Conservation (phyloP, 2,329 filamentous ascomycete species). For the Colletotrichum sp. region DNA sequence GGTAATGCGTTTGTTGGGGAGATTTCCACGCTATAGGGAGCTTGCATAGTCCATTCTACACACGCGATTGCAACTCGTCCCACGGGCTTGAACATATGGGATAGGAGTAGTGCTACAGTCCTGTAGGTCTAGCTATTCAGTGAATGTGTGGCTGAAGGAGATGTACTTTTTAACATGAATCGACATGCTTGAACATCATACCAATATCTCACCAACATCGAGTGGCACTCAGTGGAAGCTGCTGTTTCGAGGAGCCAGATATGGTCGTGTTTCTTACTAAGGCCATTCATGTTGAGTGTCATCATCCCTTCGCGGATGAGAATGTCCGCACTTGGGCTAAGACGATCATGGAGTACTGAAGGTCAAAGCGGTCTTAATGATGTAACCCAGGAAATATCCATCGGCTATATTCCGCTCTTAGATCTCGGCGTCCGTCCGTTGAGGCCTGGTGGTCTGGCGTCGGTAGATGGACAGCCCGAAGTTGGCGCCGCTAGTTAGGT, state of each 20-base stretch:
- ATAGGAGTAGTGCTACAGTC: not conserved
- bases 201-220: accelerated
- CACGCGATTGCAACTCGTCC: not conserved
- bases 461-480: not conserved
- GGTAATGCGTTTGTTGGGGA: not conserved
- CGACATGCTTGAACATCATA: not conserved
- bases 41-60: not conserved
- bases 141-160: not conserved
- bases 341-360: not conserved
- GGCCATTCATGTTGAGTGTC: not conserved
- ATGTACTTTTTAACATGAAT: not conserved
- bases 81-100: not conserved
- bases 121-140: not conserved
- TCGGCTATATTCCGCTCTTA: not conserved
- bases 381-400: not conserved
- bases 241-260: not conserved
- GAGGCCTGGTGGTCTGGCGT: not conserved
- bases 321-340: not conserved
- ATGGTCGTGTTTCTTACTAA: not conserved
- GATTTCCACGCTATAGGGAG: not conserved
- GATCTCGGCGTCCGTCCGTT: not conserved
- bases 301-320: not conserved
- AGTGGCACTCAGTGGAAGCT: not conserved
- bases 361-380: not conserved
- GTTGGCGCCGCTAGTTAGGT: not conserved